Base-by-base conservation (phyloP, 2,329 filamentous ascomycete genomes). In the Nemania sp. region DNA sequence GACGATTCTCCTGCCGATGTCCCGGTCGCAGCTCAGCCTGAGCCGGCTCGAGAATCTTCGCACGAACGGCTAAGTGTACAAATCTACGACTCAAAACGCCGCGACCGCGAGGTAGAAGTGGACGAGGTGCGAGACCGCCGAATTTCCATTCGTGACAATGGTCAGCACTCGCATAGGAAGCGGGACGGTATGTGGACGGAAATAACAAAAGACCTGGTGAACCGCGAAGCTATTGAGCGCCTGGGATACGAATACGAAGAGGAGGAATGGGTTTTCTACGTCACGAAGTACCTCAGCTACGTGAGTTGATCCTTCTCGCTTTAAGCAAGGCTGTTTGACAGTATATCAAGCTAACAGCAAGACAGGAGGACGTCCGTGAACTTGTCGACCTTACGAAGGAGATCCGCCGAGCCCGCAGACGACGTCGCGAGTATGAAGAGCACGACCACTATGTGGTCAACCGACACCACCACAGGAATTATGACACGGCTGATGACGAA, bases 191-290 rank as follows among this genome's bases (percentile, higher is more conserved):
- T 96, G 80, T 98, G 94, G 94, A 99, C 95, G 0, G 95, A 98
- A 77, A 92, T 99, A 68, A 96, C 94, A 47, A 97, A 96, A 77
- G 93, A 97, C 68, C 78, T 98, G 37, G 91, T 98, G 15, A 82
- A 89, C 60, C 87, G 89, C 54, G 92, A 97, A 73, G 95, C 95
- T 17, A 90, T 98, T 65, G 89, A 96, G 68, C 82, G 89, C 69
- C 79, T 88, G 72, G 91, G 91, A 2, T 98, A 97, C 75, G 87
- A 91, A 62, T 98, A 88, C 72, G 92, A 97, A 73, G 93, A 98
- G 81, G 95, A 91, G 0, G 89, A 92, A 55, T 86, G 84, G 64
- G 96, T 92, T 76, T 98, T 90, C 77, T 98, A 97, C 75, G 87
- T 98, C 47, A 94, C 97, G 80, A 87, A 94, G 65, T 97, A 96